Evolutionary conservation across 805 yeast species (phyloP).

Genomic region (Novakomyces olei): DNA sequence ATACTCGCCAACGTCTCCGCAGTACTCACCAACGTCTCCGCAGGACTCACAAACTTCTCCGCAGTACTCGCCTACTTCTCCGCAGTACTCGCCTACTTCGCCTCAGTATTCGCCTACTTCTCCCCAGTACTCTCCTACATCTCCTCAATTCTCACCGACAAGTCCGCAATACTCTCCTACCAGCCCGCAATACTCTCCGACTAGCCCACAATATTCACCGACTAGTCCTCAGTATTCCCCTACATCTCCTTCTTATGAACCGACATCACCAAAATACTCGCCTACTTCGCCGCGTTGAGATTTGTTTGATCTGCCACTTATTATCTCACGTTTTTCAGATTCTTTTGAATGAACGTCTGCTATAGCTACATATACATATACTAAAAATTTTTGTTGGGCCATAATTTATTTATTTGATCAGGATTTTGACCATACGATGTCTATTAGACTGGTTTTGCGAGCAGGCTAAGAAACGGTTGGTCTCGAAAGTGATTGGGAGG

Average conservation of each 20-base stretch:
- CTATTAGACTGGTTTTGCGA: no score
- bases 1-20: slow-evolving; percentile 61
- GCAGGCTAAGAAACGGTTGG: no score
- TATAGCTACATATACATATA: no score
- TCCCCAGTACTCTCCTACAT: slow-evolving; percentile 42
- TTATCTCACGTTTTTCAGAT: no score
- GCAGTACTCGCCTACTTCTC: slow-evolving; percentile 44
- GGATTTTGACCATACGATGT: no score
- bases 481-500: no score
- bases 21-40: slow-evolving; percentile 42
- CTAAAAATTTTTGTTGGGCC: no score
- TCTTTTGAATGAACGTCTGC: no score
- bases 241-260: slow-evolving; percentile 37
- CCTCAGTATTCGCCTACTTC: slow-evolving; percentile 44
- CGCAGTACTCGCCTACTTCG: slow-evolving; percentile 30
- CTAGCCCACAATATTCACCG: slow-evolving; percentile 60
- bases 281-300: no score
- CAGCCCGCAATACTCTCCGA: slow-evolving; percentile 49
- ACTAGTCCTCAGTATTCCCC: slow-evolving; percentile 49
- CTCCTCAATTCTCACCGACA: slow-evolving; percentile 54
- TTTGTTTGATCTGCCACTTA: no score
- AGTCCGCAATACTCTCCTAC: slow-evolving; percentile 55
- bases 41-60: slow-evolving; percentile 52
- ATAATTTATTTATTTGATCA: no score
- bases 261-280: no score